Evolutionary conservation across 306 rosid species (phyloP).

Genomic region (Begonia masoniana): DNA sequence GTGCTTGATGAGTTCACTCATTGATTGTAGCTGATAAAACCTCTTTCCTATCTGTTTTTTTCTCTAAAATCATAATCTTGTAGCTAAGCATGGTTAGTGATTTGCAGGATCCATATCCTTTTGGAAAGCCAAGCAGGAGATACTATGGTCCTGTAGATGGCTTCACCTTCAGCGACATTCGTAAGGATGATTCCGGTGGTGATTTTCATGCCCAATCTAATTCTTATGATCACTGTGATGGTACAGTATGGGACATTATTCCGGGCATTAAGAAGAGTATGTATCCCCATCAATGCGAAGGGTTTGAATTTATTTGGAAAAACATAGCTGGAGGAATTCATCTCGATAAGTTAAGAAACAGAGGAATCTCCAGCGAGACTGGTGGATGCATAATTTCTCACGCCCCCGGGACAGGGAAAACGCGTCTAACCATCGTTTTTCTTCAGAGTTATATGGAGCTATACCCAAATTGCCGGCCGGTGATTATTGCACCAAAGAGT

Average conservation of each 20-base stretch:
- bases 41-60: neutral
- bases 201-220: slow-evolving; percentile 6
- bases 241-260: slow-evolving; percentile 60
- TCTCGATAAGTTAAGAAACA: slow-evolving; percentile 20
- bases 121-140: slow-evolving; percentile 22
- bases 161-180: slow-evolving; percentile 17
- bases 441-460: slow-evolving; percentile 36
- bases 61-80: neutral
- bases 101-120: slow-evolving; percentile 28
- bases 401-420: slow-evolving; percentile 82
- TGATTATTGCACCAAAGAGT: slow-evolving; percentile 51
- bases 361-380: slow-evolving; percentile 11
- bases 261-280: slow-evolving; percentile 30
- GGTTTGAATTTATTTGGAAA: slow-evolving; percentile 69
- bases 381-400: slow-evolving; percentile 66
- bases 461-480: slow-evolving; percentile 33
- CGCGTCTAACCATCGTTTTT: slow-evolving; percentile 49
- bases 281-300: slow-evolving; percentile 55
- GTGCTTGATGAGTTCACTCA: too few relatives aligned
- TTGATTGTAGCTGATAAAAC: neutral
- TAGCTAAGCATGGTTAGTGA: slow-evolving; percentile 4
- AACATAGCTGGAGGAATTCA: slow-evolving; percentile 48
- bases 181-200: slow-evolving; percentile 1
- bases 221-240: slow-evolving; percentile 9
- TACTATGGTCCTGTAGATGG: slow-evolving; percentile 2